Conservation (phyloP, 306 rosid genomes). For the Trifolium fragiferum region DNA sequence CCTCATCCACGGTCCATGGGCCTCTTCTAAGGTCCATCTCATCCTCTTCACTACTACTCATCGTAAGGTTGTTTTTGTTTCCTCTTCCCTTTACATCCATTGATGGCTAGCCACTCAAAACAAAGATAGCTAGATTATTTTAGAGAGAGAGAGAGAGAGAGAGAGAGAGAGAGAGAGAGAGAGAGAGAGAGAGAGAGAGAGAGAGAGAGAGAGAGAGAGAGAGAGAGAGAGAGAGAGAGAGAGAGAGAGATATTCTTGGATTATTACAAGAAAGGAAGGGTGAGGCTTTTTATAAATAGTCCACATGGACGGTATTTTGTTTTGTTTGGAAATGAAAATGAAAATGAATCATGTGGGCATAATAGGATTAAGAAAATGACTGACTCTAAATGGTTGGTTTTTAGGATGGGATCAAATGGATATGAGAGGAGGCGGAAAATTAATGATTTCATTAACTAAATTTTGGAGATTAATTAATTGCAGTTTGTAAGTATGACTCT, state of each 20-base stretch:
- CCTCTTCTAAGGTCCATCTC: conserved; percentile 79
- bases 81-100: conserved; percentile 61
- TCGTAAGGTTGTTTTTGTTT: neutral
- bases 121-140: neutral
- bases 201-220: conserved; percentile 22
- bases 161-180: conserved; percentile 14
- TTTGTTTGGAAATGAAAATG: conserved; percentile 27
- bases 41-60: neutral
- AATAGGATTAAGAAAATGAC: conserved; percentile 15
- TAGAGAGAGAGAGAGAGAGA: conserved; percentile 28
- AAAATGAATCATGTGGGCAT: neutral
- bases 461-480: neutral
- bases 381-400: neutral
- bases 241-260: conserved; percentile 30
- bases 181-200: neutral
- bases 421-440: neutral
- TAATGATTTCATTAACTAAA: conserved; percentile 2
- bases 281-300: conserved; percentile 70
- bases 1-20: conserved; percentile 97
- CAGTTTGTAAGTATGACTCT: conserved; percentile 9
- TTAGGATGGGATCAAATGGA: conserved; percentile 15
- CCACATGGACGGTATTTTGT: conserved; percentile 10
- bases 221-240: conserved; percentile 28
- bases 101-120: neutral
- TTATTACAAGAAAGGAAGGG: conserved; percentile 48